Evolutionary conservation across 495 filamentous ascomycete genomes (phyloP).

Genomic region (Xylaria nigripes): DNA sequence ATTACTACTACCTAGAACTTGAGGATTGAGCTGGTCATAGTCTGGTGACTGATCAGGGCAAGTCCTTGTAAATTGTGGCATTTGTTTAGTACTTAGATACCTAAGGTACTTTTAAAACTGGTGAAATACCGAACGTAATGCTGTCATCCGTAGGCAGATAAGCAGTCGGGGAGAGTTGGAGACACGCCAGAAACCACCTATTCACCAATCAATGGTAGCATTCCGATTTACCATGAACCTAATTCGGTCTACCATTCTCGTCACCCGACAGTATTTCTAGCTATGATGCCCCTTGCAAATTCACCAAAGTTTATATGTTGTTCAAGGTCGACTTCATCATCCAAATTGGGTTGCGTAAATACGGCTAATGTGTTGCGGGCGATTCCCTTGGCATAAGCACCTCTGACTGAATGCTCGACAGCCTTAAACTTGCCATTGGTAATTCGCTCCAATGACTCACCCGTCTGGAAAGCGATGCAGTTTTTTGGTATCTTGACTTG

Average conservation of each 20-base stretch:
- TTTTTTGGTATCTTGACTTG: conserved; percentile 86
- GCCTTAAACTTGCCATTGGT: conserved; percentile 83
- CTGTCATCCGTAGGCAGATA: too few species aligned
- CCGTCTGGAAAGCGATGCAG: conserved; percentile 93
- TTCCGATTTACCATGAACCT: neutral
- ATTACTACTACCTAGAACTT: too few species aligned
- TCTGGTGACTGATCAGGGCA: too few species aligned
- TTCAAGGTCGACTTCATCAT: conserved; percentile 70
- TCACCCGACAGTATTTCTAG: conserved; percentile 57
- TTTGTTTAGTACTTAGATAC: too few species aligned
- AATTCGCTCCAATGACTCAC: conserved; percentile 82
- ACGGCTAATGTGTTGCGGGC: conserved; percentile 92
- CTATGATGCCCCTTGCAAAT: conserved; percentile 78
- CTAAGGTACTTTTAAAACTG: too few species aligned
- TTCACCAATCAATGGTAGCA: conserved; percentile 1
- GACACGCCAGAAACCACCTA: neutral
- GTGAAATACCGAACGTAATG: too few species aligned
- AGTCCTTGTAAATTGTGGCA: too few species aligned
- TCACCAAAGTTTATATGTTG: conserved; percentile 70
- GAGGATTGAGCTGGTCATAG: too few species aligned
- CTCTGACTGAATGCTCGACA: conserved; percentile 92
- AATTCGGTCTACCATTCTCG: neutral
- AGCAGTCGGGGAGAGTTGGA: neutral
- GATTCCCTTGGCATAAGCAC: conserved; percentile 46
- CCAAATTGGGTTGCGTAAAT: conserved; percentile 93